phyloP scores from a whole-genome alignment of 257 asterid species.

The Linaria vulgaris region DNA sequence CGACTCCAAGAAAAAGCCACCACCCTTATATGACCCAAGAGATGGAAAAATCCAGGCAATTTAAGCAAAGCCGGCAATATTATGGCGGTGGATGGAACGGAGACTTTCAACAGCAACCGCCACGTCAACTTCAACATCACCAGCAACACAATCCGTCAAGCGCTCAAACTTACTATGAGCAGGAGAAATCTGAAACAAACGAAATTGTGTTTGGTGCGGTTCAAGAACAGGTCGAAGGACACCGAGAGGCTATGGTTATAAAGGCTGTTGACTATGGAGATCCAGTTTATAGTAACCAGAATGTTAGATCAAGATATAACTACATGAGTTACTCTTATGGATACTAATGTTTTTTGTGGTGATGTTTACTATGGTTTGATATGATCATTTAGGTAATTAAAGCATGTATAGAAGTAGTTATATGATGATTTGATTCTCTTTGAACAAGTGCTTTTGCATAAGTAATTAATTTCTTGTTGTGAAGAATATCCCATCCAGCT shows the following conservation, averaged over 20 bases:
- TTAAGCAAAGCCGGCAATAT: slow-evolving; percentile 46
- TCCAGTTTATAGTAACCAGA: slow-evolving; percentile 43
- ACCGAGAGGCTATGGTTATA: slow-evolving; percentile 77
- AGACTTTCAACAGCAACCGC: slow-evolving; percentile 41
- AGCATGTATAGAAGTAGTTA: slow-evolving; percentile 25
- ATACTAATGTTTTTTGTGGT: slow-evolving; percentile 30
- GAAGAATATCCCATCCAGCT: not conserved
- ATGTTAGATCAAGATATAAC: slow-evolving; percentile 71
- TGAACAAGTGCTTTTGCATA: slow-evolving; percentile 15
- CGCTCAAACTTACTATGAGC: slow-evolving; percentile 66
- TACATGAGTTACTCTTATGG: slow-evolving; percentile 71
- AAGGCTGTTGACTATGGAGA: slow-evolving; percentile 78
- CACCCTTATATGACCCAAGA: slow-evolving; percentile 46
- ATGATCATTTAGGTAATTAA: not conserved
- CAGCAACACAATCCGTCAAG: slow-evolving; percentile 63
- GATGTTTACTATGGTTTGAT: not conserved
- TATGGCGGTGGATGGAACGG: slow-evolving; percentile 49
- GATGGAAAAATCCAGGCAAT: slow-evolving; percentile 43
- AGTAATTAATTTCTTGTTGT: slow-evolving; percentile 10
- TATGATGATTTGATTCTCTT: slow-evolving; percentile 15
- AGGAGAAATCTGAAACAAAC: slow-evolving; percentile 53
- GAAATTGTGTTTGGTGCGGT: slow-evolving; percentile 95
- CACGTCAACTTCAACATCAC: slow-evolving; percentile 42
- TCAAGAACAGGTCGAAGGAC: slow-evolving; percentile 71
- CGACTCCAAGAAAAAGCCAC: slow-evolving; percentile 52